A percentile compares a stretch with the other conserved stretches of the same genome.
Conservation (phyloP, 2,329 filamentous ascomycete species). For the Alternaria consortialis region DNA sequence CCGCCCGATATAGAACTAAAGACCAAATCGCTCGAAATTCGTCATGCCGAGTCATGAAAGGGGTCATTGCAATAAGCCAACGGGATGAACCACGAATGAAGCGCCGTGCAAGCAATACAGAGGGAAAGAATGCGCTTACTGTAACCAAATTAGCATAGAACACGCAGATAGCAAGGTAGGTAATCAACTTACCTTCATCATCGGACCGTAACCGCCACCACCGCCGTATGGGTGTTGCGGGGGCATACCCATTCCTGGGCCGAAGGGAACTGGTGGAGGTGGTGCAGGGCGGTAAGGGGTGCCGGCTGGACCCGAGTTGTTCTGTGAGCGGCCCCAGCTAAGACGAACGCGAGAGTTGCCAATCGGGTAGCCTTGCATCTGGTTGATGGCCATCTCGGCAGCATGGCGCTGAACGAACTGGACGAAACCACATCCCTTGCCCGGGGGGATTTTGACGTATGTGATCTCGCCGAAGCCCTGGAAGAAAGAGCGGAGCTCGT, state of each 20-base stretch:
- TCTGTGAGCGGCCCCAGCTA: constrained; percentile 97
- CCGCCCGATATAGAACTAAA: constrained; percentile 45
- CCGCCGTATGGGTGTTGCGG: constrained; percentile 64
- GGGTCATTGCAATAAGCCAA: constrained; percentile 49
- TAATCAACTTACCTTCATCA: constrained; percentile 68
- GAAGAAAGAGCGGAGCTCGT: constrained; percentile 99
- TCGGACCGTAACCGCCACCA: constrained; percentile 68
- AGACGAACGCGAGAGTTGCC: constrained; percentile 97
- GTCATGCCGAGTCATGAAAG: constrained; percentile 50
- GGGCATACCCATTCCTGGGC: constrained; percentile 72
- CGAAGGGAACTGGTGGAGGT: constrained; percentile 71
- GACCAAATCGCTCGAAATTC: constrained; percentile 51
- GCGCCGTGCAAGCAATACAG: constrained; percentile 47
- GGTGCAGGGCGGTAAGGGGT: constrained; percentile 97
- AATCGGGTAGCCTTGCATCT: constrained; percentile 99
- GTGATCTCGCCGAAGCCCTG: constrained; percentile 99
- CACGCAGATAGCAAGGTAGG: neutral
- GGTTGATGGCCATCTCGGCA: constrained; percentile 99
- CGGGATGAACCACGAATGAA: constrained; percentile 45
- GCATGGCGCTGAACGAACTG: constrained; percentile 99
- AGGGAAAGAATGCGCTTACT: constrained; percentile 53
- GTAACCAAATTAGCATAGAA: constrained; percentile 23
- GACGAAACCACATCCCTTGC: constrained; percentile 98
- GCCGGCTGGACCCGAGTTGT: constrained; percentile 95
- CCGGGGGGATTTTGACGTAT: constrained; percentile 99